Evolutionary conservation across 1,139 yeast species (phyloP).

Genomic region (Ashbya aceris): DNA sequence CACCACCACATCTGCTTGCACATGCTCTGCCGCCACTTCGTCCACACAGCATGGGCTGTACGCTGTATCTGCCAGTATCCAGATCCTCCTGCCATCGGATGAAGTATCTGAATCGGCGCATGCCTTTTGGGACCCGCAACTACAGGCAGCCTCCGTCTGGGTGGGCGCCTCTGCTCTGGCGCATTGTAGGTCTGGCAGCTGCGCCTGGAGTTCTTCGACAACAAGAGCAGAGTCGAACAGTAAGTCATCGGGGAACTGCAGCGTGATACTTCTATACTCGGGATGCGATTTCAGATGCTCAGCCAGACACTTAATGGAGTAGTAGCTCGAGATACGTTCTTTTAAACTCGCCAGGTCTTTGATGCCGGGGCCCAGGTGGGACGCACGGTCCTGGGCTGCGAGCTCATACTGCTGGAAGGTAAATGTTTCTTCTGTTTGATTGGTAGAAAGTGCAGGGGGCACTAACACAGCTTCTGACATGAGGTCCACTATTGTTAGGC

Average conservation of each 20-base stretch:
- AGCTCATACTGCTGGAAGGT: constrained; percentile 34
- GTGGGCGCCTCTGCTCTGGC: constrained; percentile 6
- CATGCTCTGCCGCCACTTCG: constrained; percentile 95
- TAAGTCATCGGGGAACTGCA: constrained; percentile 83
- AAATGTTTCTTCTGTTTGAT: constrained; percentile 47
- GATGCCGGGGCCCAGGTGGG: constrained; percentile 30
- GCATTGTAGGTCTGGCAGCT: constrained; percentile 14
- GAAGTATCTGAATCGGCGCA: background rate
- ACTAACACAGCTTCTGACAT: constrained; percentile 13
- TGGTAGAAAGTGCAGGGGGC: constrained; percentile 56
- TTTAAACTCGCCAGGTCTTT: constrained; percentile 22
- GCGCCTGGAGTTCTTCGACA: constrained; percentile 36
- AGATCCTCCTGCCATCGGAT: constrained; percentile 33
- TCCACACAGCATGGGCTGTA: constrained; percentile 95
- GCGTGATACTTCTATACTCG: constrained; percentile 47
- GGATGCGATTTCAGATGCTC: constrained; percentile 31
- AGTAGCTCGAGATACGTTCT: constrained; percentile 38
- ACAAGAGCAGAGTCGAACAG: constrained; percentile 73
- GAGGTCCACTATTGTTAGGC: too few relatives aligned
- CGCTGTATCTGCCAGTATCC: constrained; percentile 90
- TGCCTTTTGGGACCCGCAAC: constrained; percentile 10
- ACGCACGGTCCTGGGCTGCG: constrained; percentile 30
- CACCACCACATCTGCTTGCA: constrained; percentile 70
- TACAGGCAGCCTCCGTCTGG: constrained; percentile 15
- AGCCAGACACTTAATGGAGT: constrained; percentile 41